A percentile compares a stretch with the other conserved stretches of the same genome.
Conservation (phyloP, 1,139 yeast genomes). For the Yamadazyma songkhlaensis region DNA sequence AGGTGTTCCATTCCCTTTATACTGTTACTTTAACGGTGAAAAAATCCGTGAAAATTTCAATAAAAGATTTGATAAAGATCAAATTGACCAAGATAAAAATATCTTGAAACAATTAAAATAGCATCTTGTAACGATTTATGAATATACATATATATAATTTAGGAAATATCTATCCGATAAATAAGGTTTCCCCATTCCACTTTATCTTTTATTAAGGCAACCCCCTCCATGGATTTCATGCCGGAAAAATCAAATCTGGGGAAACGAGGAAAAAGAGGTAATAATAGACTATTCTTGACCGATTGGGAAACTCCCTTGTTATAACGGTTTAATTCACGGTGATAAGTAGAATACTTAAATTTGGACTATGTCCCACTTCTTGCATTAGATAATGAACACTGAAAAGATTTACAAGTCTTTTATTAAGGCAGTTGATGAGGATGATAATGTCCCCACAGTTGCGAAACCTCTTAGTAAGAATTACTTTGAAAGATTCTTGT, state of each 20-base stretch:
- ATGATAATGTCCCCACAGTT: conserved; percentile 20
- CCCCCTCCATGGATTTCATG: no score
- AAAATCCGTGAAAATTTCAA: conserved; percentile 36
- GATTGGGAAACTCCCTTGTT: neutral
- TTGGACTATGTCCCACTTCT: no score
- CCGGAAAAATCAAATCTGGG: no score
- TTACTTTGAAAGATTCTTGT: conserved; percentile 48
- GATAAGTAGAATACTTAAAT: neutral
- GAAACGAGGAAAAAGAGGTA: neutral
- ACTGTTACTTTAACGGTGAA: conserved; percentile 41
- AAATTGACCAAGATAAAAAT: conserved; percentile 29
- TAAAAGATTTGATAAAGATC: conserved; percentile 30
- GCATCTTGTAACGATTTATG: neutral
- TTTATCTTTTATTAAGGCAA: neutral
- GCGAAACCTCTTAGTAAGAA: conserved; percentile 21
- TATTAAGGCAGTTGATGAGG: conserved; percentile 22
- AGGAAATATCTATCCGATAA: no score
- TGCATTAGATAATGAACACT: neutral
- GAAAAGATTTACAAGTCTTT: conserved; percentile 15
- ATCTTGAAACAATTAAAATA: conserved; percentile 27
- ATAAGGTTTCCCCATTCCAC: no score
- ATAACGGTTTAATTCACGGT: conserved; percentile 2
- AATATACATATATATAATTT: no score
- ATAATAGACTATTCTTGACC: conserved; percentile 2
- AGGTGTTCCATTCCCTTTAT: conserved; percentile 46